Conservation (phyloP, 2,329 filamentous ascomycete genomes). For the Nectriaceae sp. region DNA sequence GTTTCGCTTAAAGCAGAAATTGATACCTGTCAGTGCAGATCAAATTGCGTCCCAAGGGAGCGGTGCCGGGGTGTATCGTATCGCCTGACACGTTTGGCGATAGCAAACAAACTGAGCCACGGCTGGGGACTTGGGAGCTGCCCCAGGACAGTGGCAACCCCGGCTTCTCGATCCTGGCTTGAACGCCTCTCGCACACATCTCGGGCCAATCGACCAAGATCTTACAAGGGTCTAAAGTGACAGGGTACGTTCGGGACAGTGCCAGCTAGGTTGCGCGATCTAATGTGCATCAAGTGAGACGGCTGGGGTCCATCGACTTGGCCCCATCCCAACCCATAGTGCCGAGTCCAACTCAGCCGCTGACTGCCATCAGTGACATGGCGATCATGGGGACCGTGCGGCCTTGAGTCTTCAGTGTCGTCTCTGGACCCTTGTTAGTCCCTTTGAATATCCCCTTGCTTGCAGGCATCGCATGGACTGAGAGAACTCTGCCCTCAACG, state of each 20-base stretch:
- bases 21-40: not conserved
- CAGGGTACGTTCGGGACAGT: conserved; percentile 24
- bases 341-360: not conserved
- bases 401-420: not conserved
- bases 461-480: conserved; percentile 17
- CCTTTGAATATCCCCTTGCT: conserved; percentile 22
- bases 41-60: not conserved
- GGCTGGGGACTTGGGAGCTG: conserved; percentile 6
- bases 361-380: not conserved
- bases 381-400: not conserved
- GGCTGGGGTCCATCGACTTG: conserved; percentile 3
- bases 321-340: not conserved
- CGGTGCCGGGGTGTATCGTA: not conserved
- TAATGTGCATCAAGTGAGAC: conserved; percentile 20
- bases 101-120: conserved; percentile 6
- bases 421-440: not conserved
- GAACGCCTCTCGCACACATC: conserved; percentile 12
- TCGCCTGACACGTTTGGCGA: not conserved
- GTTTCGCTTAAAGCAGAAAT: not conserved
- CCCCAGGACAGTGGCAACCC: conserved; percentile 24
- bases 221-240: conserved; percentile 20
- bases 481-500: not conserved
- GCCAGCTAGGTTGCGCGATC: conserved; percentile 24
- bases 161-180: conserved; percentile 6
- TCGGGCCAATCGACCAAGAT: conserved; percentile 21